These are phyloP conservation scores for Pleurotus sapidus DNA, from an alignment of 768 basidiomycete genomes.

Conservation along the genomic window DNA sequence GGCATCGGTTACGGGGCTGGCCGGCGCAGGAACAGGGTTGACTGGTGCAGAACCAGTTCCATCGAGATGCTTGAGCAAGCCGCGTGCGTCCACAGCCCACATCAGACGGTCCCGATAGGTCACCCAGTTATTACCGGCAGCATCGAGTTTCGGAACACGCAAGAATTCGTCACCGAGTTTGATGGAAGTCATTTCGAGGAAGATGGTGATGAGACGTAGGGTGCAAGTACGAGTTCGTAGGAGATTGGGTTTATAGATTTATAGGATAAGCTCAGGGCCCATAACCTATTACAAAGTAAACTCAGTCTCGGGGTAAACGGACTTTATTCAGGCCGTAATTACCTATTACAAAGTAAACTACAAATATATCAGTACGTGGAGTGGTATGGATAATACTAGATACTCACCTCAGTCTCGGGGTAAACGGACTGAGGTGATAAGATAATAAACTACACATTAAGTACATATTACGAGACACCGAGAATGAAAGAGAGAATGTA, in stretches of 20 bases:
- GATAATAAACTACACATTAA: background rate
- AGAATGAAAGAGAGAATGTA: background rate
- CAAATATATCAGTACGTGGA: background rate
- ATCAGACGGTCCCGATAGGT: background rate
- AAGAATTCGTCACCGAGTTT: background rate
- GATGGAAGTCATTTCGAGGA: background rate
- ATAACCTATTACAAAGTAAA: background rate
- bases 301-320: background rate
- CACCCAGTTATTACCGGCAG: slow-evolving; percentile 4
- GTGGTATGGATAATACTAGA: background rate
- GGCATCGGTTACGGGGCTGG: background rate
- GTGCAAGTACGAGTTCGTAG: slow-evolving; percentile 2
- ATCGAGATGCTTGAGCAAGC: background rate
- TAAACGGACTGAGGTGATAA: background rate
- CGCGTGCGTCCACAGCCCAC: background rate
- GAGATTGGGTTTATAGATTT: background rate
- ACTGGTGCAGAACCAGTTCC: background rate
- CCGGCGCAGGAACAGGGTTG: background rate
- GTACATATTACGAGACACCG: background rate
- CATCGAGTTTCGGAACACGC: background rate
- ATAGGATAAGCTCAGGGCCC: background rate
- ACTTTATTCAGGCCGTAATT: background rate
- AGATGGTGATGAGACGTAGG: slow-evolving; percentile 7
- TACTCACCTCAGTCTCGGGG: background rate
- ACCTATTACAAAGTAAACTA: background rate